A percentile compares a stretch with the other conserved stretches of the same genome.
Conservation (phyloP, 805 yeast genomes). For the Yarrowia hollandica region DNA sequence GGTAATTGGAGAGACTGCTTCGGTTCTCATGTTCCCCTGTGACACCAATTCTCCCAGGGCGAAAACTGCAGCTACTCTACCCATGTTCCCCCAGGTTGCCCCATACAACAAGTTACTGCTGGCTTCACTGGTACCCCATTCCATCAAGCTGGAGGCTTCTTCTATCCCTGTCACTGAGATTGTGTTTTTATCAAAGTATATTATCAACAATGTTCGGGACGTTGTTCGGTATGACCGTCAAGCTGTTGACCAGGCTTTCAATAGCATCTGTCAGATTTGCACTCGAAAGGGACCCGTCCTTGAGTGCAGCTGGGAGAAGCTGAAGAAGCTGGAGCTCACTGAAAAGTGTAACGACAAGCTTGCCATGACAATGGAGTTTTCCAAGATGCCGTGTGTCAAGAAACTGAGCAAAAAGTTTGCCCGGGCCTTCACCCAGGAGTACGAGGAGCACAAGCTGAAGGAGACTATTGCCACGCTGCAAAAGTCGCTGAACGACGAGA, state of each 20-base stretch:
- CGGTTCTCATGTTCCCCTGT: slow-evolving; percentile 10
- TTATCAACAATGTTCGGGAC: slow-evolving; percentile 12
- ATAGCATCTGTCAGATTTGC: not conserved
- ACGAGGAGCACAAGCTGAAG: slow-evolving; percentile 49
- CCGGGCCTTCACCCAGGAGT: slow-evolving; percentile 48
- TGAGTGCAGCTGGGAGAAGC: slow-evolving; percentile 1
- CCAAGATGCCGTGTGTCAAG: slow-evolving; percentile 10
- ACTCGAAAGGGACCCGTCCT: slow-evolving; percentile 3
- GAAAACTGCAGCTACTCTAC: not conserved
- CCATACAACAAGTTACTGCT: slow-evolving; percentile 2
- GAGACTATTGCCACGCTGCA: slow-evolving; percentile 56
- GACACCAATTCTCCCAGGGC: not conserved
- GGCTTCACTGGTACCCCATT: not conserved
- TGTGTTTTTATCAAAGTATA: slow-evolving; percentile 8
- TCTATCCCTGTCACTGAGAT: not conserved
- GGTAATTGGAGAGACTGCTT: not conserved
- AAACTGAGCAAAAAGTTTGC: slow-evolving; percentile 46
- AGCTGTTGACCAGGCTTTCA: not conserved
- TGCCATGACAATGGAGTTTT: not conserved
- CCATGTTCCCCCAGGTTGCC: slow-evolving; percentile 10
- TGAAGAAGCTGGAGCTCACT: slow-evolving; percentile 42
- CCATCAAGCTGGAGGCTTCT: not conserved
- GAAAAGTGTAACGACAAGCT: slow-evolving; percentile 41
- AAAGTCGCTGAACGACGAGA: slow-evolving; percentile 76
- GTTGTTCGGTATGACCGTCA: not conserved